Evolutionary conservation across 768 basidiomycete species (phyloP), one percentile per base, ranked within the genome.

Genomic region (Russula virescens): DNA sequence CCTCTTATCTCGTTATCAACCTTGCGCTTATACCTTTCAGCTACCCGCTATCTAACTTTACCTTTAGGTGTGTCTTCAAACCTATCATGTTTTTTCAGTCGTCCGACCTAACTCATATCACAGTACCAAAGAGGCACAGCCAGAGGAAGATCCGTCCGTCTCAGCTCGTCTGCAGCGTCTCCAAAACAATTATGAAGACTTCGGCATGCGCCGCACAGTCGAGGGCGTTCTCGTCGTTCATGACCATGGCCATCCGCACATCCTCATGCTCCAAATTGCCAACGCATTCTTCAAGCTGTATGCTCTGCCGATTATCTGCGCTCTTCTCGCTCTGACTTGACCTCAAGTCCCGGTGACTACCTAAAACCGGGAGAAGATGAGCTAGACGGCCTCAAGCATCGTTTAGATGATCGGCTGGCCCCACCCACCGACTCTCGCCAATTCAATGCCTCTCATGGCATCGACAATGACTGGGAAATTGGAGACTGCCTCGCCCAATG

Each of bases 201-300:
- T 88, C 74, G 97, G 97, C 10, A 96, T 98, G 91, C 84, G 97
- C 19, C 80, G 94, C 21, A 97, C 96, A 0, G 95, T 97, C 9
- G 95, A 97, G 71, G 93, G 86, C 50, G 85, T 91, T 54, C 80
- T 92, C 6, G 88, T 95, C 60, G 94, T 94, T 6, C 92, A 97
- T 75, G 94, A 98, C 72, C 95, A 98, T 68, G 96, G 95, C 0
- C 93, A 96, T 71, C 95, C 96, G 1, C 96, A 99, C 70, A 93
- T 98, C 64, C 84, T 99, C 67, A 94, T 98, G 88, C 83, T 98
- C 6, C 97, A 98, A 72, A 97, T 99, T 71, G 97, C 95, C 23
- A 98, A 97, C 73, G 94, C 94, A 18, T 99, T 98, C 75, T 98
- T 98, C 82, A 98, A 98, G 75, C 85, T 99, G 93, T 94, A 69